Evolutionary conservation across 164 flowering plant genomes (phyloP).

Genomic region (Aristolochia fimbriata): DNA sequence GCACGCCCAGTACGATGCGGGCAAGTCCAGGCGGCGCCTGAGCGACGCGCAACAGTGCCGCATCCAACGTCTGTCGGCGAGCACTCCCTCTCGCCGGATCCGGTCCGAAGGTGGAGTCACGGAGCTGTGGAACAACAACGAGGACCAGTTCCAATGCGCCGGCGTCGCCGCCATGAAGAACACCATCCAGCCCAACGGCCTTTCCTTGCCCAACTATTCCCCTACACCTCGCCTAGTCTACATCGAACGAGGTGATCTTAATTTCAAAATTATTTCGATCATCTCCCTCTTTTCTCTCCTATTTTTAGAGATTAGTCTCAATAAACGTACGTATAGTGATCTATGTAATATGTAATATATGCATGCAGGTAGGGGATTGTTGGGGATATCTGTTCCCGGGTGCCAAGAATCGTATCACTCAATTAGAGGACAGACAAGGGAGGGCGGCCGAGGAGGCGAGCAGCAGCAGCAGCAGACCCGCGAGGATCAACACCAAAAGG

Average conservation of each 20-base stretch:
- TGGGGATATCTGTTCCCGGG: slow-evolving; percentile 28
- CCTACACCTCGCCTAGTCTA: slow-evolving; percentile 26
- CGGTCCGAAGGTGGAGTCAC: slow-evolving; percentile 27
- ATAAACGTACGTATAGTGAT: too few species aligned
- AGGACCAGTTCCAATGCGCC: slow-evolving; percentile 31
- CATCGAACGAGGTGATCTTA: slow-evolving; percentile 20
- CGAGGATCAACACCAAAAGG: slow-evolving; percentile 55
- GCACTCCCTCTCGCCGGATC: slow-evolving; percentile 17
- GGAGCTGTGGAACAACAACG: slow-evolving; percentile 27
- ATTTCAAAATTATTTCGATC: neutral
- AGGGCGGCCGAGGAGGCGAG: too few species aligned
- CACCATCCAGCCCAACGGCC: slow-evolving; percentile 15
- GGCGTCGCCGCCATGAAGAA: slow-evolving; percentile 24
- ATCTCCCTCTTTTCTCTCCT: too few species aligned
- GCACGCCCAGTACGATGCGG: neutral
- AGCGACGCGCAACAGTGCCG: slow-evolving; percentile 21
- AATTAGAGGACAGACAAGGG: neutral
- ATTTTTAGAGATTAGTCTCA: too few species aligned
- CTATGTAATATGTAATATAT: too few species aligned
- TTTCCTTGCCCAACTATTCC: slow-evolving; percentile 21
- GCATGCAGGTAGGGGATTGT: slow-evolving; percentile 21
- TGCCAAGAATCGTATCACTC: slow-evolving; percentile 34
- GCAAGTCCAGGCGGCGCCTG: slow-evolving; percentile 1
- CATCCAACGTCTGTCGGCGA: slow-evolving; percentile 12
- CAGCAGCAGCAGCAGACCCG: neutral